Percentiles rank a stretch among this genome's conserved stretches.
Conservation (phyloP, 179 eudicot genomes). For the Silene coronaria region DNA sequence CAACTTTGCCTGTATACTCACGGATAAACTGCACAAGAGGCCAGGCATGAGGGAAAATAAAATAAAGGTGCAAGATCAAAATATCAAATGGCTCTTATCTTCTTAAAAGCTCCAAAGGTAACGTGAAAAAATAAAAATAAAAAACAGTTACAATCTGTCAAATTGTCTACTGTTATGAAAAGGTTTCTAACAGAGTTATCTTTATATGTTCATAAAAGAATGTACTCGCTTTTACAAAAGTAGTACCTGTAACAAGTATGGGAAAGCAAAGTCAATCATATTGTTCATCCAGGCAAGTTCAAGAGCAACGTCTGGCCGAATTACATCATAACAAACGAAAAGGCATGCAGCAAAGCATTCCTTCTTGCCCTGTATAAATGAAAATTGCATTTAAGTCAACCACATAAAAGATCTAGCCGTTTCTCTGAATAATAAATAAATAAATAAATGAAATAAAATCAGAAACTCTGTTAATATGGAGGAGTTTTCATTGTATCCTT, state of each 20-base stretch:
- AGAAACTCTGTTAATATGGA: slow-evolving; percentile 72
- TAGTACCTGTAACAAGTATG: slow-evolving; percentile 81
- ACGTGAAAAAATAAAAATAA: not conserved
- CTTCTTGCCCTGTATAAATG: slow-evolving; percentile 74
- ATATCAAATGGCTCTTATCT: not conserved
- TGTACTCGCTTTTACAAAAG: not conserved
- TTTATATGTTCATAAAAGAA: not conserved
- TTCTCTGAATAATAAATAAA: not conserved
- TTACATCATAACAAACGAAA: slow-evolving; percentile 84
- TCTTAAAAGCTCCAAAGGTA: not conserved
- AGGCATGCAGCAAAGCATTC: slow-evolving; percentile 93
- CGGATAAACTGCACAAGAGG: slow-evolving; percentile 66
- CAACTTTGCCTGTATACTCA: slow-evolving; percentile 93
- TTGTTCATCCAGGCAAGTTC: slow-evolving; percentile 98
- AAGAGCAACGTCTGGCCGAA: slow-evolving; percentile 88
- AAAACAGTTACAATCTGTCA: not conserved
- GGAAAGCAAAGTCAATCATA: slow-evolving; percentile 94
- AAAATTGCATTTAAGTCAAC: slow-evolving; percentile 11
- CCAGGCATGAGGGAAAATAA: not conserved
- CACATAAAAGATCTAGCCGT: not conserved
- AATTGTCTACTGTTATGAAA: not conserved
- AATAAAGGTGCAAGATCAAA: not conserved
- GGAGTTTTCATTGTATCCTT: slow-evolving; percentile 70
- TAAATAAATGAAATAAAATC: slow-evolving; percentile 60
- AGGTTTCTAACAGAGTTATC: not conserved